Conservation (phyloP, 495 filamentous ascomycete species). For the Penicillium waksmanii region DNA sequence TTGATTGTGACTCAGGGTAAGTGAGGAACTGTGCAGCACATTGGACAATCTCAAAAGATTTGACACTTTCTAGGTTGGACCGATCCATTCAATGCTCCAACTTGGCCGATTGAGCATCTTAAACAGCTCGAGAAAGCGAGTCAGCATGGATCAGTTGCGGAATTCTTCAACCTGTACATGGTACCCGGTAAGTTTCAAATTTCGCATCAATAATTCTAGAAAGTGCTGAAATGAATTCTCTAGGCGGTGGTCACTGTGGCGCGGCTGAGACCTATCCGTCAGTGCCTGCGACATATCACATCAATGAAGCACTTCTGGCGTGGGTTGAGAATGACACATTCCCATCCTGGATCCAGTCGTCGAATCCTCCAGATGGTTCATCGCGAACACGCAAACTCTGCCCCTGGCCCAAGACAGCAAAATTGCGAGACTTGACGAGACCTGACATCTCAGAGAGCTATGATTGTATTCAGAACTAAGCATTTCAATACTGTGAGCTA, state of each 20-base stretch:
- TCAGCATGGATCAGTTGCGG: constrained; percentile 29
- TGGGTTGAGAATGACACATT: constrained; percentile 36
- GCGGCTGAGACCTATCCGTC: constrained; percentile 33
- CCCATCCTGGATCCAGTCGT: constrained; percentile 29
- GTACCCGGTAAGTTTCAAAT: constrained; percentile 15
- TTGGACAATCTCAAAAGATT: not conserved
- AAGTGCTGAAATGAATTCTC: constrained; percentile 30
- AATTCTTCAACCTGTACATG: constrained; percentile 37
- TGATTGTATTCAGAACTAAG: not conserved
- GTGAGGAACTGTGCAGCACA: not conserved
- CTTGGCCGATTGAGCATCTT: constrained; percentile 48
- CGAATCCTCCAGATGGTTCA: constrained; percentile 31
- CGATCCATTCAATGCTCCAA: constrained; percentile 42
- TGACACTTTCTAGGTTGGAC: constrained; percentile 30
- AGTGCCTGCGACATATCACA: constrained; percentile 38
- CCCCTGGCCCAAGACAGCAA: constrained; percentile 40
- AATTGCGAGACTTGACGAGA: not conserved
- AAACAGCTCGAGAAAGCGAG: constrained; percentile 32
- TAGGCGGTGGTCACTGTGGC: constrained; percentile 47
- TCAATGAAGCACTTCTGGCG: constrained; percentile 29
- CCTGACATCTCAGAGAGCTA: constrained; percentile 6
- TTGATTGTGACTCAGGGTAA: constrained; percentile 42
- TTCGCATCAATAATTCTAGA: not conserved
- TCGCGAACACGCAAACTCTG: constrained; percentile 40
- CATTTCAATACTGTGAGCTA: not conserved